A percentile compares a stretch with the other conserved stretches of the same genome.
Evolutionary conservation across 306 rosid genomes (phyloP).

Genomic region (Vachellia pachyceras): DNA sequence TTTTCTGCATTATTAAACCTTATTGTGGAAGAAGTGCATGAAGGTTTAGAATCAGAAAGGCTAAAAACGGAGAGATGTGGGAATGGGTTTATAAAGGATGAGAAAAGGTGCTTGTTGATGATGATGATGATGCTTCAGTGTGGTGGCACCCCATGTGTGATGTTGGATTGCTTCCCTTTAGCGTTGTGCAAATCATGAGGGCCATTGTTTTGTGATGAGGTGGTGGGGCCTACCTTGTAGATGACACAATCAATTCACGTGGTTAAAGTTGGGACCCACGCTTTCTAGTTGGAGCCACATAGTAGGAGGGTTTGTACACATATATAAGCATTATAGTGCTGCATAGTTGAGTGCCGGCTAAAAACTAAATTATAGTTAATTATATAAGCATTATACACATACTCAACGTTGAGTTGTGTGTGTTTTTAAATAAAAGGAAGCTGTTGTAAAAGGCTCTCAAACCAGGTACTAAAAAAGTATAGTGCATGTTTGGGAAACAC

Average conservation of each 20-base stretch:
- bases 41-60: not conserved
- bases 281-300: not conserved
- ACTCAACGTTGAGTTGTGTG: too few relatives aligned
- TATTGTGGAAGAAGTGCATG: slow-evolving; percentile 36
- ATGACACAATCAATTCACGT: slow-evolving; percentile 48
- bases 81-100: slow-evolving; percentile 32
- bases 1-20: slow-evolving; percentile 64
- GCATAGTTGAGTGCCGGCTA: too few relatives aligned
- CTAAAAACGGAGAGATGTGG: slow-evolving; percentile 48
- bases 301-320: not conserved
- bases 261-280: slow-evolving; percentile 33
- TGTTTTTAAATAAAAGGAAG: too few relatives aligned
- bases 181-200: slow-evolving; percentile 56
- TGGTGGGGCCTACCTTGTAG: slow-evolving; percentile 36
- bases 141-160: slow-evolving; percentile 74
- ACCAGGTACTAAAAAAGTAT: too few relatives aligned
- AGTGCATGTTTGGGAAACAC: too few relatives aligned
- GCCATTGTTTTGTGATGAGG: slow-evolving; percentile 45
- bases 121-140: slow-evolving; percentile 47
- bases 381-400: too few relatives aligned
- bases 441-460: too few relatives aligned
- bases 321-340: too few relatives aligned
- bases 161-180: slow-evolving; percentile 51
- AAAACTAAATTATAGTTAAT: too few relatives aligned
- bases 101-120: not conserved